phyloP scores from a whole-genome alignment of 1,139 yeast genomes.

The Debaryomyces udenii region DNA sequence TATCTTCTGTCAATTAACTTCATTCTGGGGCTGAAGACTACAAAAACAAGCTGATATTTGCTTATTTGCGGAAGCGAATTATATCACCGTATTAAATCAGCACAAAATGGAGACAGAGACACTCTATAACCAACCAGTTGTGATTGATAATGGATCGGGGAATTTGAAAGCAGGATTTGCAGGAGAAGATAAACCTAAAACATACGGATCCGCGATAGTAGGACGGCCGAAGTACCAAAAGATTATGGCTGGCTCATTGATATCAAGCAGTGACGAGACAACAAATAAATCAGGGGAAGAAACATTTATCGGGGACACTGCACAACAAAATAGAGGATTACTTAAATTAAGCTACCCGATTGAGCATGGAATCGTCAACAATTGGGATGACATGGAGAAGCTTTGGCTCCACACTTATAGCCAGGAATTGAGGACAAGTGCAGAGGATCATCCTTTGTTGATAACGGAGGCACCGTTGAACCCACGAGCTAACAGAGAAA shows the following conservation, averaged over 20 bases:
- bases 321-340: slow-evolving; percentile 77
- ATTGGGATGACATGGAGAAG: slow-evolving; percentile 87
- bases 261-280: slow-evolving; percentile 29
- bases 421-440: slow-evolving; percentile 55
- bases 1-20: no score
- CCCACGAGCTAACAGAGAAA: slow-evolving; percentile 70
- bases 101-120: slow-evolving; percentile 14
- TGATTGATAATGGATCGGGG: slow-evolving; percentile 93
- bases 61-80: no score
- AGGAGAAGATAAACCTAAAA: slow-evolving; percentile 81
- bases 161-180: slow-evolving; percentile 89
- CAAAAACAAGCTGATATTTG: no score
- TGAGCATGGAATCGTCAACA: slow-evolving; percentile 75
- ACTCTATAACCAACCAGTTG: slow-evolving; percentile 80
- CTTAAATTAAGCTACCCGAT: slow-evolving; percentile 72
- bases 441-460: slow-evolving; percentile 63
- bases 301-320: slow-evolving; percentile 71
- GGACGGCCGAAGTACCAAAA: slow-evolving; percentile 86
- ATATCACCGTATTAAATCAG: neutral
- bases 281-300: slow-evolving; percentile 24
- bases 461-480: slow-evolving; percentile 90
- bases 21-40: no score
- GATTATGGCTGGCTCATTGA: slow-evolving; percentile 81
- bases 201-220: slow-evolving; percentile 54
- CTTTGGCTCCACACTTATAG: slow-evolving; percentile 70